These are phyloP conservation scores for Geotrichum cucujoidarum DNA, from an alignment of 1,139 yeast genomes.

Conservation along the genomic window DNA sequence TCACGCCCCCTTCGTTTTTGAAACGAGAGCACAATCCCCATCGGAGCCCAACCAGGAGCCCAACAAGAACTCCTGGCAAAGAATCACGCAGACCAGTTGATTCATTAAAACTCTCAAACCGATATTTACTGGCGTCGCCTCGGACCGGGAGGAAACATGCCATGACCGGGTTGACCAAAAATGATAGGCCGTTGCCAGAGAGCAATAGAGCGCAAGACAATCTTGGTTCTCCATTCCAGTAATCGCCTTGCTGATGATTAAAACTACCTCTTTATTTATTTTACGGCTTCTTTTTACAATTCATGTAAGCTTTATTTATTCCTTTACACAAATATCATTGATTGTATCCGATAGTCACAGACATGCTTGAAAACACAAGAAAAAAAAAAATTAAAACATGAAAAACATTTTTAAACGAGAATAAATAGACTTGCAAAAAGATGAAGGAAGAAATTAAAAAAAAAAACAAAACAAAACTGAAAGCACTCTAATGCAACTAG, in stretches of 20 bases:
- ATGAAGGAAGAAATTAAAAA: no score
- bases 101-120: background rate
- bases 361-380: background rate
- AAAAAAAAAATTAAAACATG: no score
- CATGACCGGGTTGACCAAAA: no score
- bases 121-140: background rate
- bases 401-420: no score
- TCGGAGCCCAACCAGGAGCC: slow-evolving; percentile 4
- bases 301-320: background rate
- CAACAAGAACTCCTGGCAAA: background rate
- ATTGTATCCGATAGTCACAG: background rate
- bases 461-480: background rate
- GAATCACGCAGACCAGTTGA: background rate
- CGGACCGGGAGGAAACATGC: background rate
- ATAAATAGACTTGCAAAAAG: no score
- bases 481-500: no score
- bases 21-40: background rate
- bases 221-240: background rate
- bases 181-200: background rate
- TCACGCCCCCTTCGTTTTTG: background rate
- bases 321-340: background rate
- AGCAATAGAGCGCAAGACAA: no score
- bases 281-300: background rate
- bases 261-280: background rate
- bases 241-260: background rate